A percentile compares a stretch with the other conserved stretches of the same genome.
These are phyloP conservation scores for Chaetomium strumarium DNA, from an alignment of 2,329 filamentous ascomycete species.

Conservation along the genomic window DNA sequence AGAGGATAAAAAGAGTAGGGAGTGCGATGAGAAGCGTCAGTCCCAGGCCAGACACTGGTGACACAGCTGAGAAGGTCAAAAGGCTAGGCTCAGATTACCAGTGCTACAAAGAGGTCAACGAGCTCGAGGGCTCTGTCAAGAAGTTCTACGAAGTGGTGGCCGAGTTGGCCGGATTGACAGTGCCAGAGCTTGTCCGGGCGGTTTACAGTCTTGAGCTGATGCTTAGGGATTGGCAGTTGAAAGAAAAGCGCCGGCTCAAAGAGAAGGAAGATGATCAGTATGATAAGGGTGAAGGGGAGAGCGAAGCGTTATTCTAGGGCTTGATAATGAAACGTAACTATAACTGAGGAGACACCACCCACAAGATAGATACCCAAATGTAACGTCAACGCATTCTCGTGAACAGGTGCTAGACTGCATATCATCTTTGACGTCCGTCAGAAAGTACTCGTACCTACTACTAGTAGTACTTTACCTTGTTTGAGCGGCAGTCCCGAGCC, in stretches of 20 bases:
- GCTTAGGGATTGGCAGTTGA: slow-evolving; percentile 31
- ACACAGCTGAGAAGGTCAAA: slow-evolving; percentile 12
- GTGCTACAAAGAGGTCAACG: slow-evolving; percentile 34
- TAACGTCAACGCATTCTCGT: too few relatives aligned
- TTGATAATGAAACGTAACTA: background rate
- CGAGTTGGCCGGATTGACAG: slow-evolving; percentile 32
- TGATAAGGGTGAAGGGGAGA: background rate
- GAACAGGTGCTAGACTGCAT: too few relatives aligned
- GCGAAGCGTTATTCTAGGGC: background rate
- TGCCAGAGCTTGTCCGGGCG: slow-evolving; percentile 32
- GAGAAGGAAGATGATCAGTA: slow-evolving; percentile 33
- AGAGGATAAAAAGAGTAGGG: slow-evolving; percentile 22
- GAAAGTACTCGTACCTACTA: too few relatives aligned
- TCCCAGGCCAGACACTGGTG: slow-evolving; percentile 11
- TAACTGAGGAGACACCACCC: background rate
- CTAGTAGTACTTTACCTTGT: too few relatives aligned
- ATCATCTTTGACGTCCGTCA: too few relatives aligned
- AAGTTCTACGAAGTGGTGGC: slow-evolving; percentile 40
- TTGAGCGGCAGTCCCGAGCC: too few relatives aligned
- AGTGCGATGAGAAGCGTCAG: slow-evolving; percentile 22
- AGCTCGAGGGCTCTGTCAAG: slow-evolving; percentile 36
- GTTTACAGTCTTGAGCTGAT: slow-evolving; percentile 34
- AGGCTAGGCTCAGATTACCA: slow-evolving; percentile 32
- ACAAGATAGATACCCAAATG: background rate
- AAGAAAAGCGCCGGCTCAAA: slow-evolving; percentile 38